phyloP scores from a whole-genome alignment of 768 basidiomycete genomes.

The Phaeolepiota aurea region DNA sequence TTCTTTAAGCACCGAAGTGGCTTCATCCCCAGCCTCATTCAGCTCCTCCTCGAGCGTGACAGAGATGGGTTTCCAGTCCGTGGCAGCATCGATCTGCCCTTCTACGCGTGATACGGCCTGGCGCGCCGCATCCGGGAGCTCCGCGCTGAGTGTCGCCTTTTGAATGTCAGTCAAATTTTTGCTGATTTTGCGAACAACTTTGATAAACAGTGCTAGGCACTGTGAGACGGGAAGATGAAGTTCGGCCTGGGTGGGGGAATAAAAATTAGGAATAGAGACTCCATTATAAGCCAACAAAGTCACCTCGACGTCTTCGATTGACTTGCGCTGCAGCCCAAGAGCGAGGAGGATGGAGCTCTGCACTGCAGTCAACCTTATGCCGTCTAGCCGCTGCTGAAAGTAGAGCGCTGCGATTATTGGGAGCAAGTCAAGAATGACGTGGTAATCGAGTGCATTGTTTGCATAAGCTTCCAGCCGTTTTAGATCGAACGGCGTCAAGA shows the following conservation, averaged over 20 bases:
- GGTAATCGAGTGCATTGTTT: slow-evolving; percentile 94
- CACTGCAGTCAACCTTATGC: slow-evolving; percentile 70
- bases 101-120: slow-evolving; percentile 10
- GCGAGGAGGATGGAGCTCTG: slow-evolving; percentile 90
- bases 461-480: slow-evolving; percentile 95
- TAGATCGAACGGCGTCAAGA: slow-evolving; percentile 87
- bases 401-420: slow-evolving; percentile 76
- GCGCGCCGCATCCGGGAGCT: slow-evolving; percentile 38
- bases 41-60: slow-evolving; percentile 57
- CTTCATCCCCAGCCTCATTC: slow-evolving; percentile 71
- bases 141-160: slow-evolving; percentile 65
- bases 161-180: slow-evolving; percentile 71
- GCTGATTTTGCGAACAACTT: slow-evolving; percentile 79
- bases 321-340: slow-evolving; percentile 83
- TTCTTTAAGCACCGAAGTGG: slow-evolving; percentile 55
- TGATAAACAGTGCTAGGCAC: slow-evolving; percentile 83
- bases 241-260: slow-evolving; percentile 59
- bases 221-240: slow-evolving; percentile 82
- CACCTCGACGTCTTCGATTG: slow-evolving; percentile 85
- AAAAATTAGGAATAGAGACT: not conserved
- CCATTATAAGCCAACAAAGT: not conserved
- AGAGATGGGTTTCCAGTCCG: slow-evolving; percentile 35
- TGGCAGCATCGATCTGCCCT: slow-evolving; percentile 7
- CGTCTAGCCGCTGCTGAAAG: slow-evolving; percentile 67
- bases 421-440: slow-evolving; percentile 88